Evolutionary conservation across 2,329 filamentous ascomycete species (phyloP).

Genomic region (Juglanconis juglandina): DNA sequence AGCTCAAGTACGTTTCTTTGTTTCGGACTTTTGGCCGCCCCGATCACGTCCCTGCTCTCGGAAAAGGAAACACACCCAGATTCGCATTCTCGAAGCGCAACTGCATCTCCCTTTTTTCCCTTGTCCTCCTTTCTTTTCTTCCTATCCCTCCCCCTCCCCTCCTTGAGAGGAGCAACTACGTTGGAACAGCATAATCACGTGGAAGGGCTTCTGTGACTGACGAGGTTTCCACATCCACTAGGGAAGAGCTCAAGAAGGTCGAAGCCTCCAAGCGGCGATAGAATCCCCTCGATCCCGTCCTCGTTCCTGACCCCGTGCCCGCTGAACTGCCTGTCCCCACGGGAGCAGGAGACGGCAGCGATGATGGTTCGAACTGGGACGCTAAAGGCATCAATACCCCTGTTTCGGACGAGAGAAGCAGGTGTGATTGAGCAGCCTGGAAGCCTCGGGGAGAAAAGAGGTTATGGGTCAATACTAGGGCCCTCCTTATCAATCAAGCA

Average conservation of each 20-base stretch:
- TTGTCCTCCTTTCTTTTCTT: too few species aligned
- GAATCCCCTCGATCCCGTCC: constrained; percentile 19
- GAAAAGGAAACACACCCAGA: too few species aligned
- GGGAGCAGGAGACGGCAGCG: background rate
- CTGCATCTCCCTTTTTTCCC: too few species aligned
- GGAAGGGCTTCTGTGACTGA: background rate
- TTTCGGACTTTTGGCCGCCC: too few species aligned
- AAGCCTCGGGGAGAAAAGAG: background rate
- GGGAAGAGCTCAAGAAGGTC: constrained; percentile 93
- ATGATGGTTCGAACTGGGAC: background rate
- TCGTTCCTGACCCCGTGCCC: background rate
- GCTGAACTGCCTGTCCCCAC: background rate
- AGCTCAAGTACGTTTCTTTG: constrained; percentile 69
- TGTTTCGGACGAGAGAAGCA: background rate
- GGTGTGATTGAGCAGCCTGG: background rate
- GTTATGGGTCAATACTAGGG: background rate
- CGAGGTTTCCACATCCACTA: constrained; percentile 29
- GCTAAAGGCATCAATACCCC: background rate
- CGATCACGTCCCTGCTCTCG: too few species aligned
- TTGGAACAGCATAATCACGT: too few species aligned
- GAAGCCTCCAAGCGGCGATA: constrained; percentile 68
- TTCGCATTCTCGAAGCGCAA: too few species aligned
- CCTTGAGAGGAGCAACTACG: too few species aligned
- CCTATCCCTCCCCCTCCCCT: background rate
- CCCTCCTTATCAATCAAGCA: background rate